phyloP scores from a whole-genome alignment of 257 asterid genomes.

The Solanum chaucha region DNA sequence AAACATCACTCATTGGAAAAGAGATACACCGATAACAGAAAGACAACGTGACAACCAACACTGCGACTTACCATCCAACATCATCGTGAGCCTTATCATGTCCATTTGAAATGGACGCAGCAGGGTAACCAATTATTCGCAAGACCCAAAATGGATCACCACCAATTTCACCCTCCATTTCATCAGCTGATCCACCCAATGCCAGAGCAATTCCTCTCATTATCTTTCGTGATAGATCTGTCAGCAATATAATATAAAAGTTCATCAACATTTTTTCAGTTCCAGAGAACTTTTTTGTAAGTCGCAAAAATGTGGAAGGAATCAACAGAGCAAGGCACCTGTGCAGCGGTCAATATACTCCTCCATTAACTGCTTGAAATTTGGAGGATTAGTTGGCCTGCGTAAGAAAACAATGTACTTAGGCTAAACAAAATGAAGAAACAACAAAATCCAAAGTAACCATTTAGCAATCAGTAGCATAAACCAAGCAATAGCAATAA shows the following conservation, averaged over 20 bases:
- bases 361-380: slow-evolving; percentile 47
- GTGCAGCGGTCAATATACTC: slow-evolving; percentile 70
- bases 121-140: slow-evolving; percentile 91
- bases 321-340: slow-evolving; percentile 28
- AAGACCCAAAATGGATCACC: slow-evolving; percentile 98
- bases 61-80: slow-evolving; percentile 54
- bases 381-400: slow-evolving; percentile 77
- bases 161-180: slow-evolving; percentile 58
- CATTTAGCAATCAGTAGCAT: neutral
- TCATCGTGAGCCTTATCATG: slow-evolving; percentile 31
- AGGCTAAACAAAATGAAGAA: neutral
- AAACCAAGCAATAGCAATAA: neutral
- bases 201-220: slow-evolving; percentile 78
- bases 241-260: neutral
- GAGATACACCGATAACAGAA: neutral
- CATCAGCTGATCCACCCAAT: slow-evolving; percentile 48
- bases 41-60: neutral
- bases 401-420: neutral
- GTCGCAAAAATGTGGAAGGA: neutral
- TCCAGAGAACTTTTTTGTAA: neutral
- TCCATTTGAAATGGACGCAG: slow-evolving; percentile 17
- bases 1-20: slow-evolving; percentile 11
- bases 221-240: slow-evolving; percentile 78
- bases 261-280: neutral
- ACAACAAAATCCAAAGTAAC: neutral